Base-by-base conservation (phyloP, 2,329 filamentous ascomycete species). In the Sclerotinia minor region DNA sequence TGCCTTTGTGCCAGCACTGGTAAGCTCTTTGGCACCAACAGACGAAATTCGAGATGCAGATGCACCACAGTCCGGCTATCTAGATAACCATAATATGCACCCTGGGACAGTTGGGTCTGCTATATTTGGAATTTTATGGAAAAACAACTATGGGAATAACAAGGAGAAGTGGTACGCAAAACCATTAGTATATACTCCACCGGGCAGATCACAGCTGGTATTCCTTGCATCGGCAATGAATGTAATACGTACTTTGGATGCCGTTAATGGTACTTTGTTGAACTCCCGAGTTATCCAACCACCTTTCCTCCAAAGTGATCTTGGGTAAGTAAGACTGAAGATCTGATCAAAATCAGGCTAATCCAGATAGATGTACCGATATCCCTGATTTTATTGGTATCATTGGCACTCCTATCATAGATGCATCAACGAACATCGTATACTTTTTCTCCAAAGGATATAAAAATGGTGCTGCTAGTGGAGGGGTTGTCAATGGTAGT, bases 51-150 rank as follows among this genome's bases (percentile, higher is more conserved):
- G 72, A 67, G 71, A 72, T 71, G 71, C 76, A 32, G 78, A 80
- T 68, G 68, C 75, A 19, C 72, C 76, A 21, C 78, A 80, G 68
- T 79, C 78, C 11, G 78, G 78, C 15, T 80, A 80, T 67, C 70
- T 79, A 17, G 73, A 53, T 21, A 88, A 86, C 72, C 85, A 89
- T 74, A 88, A 88, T 76, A 84, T 88, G 81, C 85, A 88, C 72
- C 86, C 86, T 1, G 79, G 83, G 15, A 78, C 87, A 13, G 85
- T 88, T 1, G 81, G 79, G 50, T 84, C 83, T 67, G 75, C 81
- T 2, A 80, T 84, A 64, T 88, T 87, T 71, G 83, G 81, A 26
- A 82, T 85, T 68, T 75, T 87, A 11, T 87, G 41, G 29, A 57
- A 59, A 24, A 52, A 57, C 11, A 24, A 11, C 0, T 87, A 86